Evolutionary conservation across 148 eudicot species (phyloP).

Genomic region (Chenopodium quinoa): DNA sequence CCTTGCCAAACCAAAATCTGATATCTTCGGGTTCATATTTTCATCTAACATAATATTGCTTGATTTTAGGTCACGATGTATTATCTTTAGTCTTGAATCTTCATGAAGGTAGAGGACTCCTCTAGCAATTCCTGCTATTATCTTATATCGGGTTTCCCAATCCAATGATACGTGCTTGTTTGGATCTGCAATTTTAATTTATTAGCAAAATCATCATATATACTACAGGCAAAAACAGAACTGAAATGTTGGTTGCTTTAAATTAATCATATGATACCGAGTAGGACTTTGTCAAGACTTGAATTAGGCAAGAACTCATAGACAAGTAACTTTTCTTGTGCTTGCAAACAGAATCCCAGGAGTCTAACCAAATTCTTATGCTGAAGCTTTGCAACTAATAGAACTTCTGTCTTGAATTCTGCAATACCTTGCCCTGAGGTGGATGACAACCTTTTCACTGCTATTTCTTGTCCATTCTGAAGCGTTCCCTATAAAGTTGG

Average conservation of each 20-base stretch:
- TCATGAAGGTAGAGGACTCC: conserved; percentile 37
- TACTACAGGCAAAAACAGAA: neutral
- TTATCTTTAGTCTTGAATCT: conserved; percentile 28
- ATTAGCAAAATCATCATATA: neutral
- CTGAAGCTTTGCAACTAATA: conserved; percentile 37
- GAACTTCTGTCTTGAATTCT: conserved; percentile 34
- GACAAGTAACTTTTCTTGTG: conserved; percentile 33
- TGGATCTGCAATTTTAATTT: conserved; percentile 13
- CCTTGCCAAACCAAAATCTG: conserved; percentile 37
- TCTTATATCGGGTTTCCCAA: conserved; percentile 28
- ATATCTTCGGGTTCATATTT: conserved; percentile 31
- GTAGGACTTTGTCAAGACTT: conserved; percentile 23
- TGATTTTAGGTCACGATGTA: conserved; percentile 33
- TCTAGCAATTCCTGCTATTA: conserved; percentile 27
- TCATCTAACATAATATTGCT: conserved; percentile 34
- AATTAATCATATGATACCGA: conserved; percentile 6
- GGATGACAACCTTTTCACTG: conserved; percentile 34
- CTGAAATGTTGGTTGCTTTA: neutral
- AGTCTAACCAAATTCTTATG: conserved; percentile 36
- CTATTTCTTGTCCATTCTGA: conserved; percentile 27
- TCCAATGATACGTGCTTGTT: neutral
- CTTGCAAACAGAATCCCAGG: conserved; percentile 29
- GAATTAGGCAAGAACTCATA: conserved; percentile 30
- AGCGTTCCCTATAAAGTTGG: conserved; percentile 25
- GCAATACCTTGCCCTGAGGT: conserved; percentile 26